These are phyloP conservation scores for Tolypocladium tundrense DNA, from an alignment of 2,329 filamentous ascomycete genomes.

Conservation along the genomic window DNA sequence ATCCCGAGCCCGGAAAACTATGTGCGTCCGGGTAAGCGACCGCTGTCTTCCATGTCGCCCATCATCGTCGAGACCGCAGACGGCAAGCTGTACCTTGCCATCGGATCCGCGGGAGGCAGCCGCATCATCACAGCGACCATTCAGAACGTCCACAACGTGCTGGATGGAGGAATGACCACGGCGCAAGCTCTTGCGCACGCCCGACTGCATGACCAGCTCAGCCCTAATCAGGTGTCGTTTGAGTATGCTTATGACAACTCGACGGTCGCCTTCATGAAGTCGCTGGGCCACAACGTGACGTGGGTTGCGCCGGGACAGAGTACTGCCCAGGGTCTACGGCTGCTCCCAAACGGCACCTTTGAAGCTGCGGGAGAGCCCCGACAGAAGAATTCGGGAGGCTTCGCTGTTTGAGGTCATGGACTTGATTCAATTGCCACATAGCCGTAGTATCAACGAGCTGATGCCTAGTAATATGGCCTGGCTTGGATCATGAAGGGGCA, in stretches of 20 bases:
- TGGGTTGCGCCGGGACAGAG: slow-evolving; percentile 58
- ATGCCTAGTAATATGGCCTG: too few species aligned
- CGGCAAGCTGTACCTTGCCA: slow-evolving; percentile 57
- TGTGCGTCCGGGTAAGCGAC: slow-evolving; percentile 65
- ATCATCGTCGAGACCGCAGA: slow-evolving; percentile 65
- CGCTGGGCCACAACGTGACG: slow-evolving; percentile 63
- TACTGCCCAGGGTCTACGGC: slow-evolving; percentile 61
- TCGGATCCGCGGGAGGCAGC: slow-evolving; percentile 73
- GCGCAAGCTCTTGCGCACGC: slow-evolving; percentile 56
- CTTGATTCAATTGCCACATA: too few species aligned
- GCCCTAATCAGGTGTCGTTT: slow-evolving; percentile 57
- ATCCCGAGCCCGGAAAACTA: slow-evolving; percentile 66
- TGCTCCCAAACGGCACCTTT: slow-evolving; percentile 55
- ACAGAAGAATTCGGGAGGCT: slow-evolving; percentile 63
- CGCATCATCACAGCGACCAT: slow-evolving; percentile 75
- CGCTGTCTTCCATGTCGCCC: slow-evolving; percentile 67
- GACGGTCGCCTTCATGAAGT: slow-evolving; percentile 56
- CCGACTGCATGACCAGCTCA: slow-evolving; percentile 73
- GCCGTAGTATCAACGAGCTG: too few species aligned
- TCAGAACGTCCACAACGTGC: slow-evolving; percentile 65
- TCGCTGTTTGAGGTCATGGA: slow-evolving; percentile 26
- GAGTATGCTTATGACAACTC: slow-evolving; percentile 64
- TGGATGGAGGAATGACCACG: slow-evolving; percentile 56
- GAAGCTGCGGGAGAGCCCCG: slow-evolving; percentile 78
- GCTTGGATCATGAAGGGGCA: too few species aligned